Base-by-base conservation (phyloP, 257 asterid genomes). In the Ajuga chamaepitys region DNA sequence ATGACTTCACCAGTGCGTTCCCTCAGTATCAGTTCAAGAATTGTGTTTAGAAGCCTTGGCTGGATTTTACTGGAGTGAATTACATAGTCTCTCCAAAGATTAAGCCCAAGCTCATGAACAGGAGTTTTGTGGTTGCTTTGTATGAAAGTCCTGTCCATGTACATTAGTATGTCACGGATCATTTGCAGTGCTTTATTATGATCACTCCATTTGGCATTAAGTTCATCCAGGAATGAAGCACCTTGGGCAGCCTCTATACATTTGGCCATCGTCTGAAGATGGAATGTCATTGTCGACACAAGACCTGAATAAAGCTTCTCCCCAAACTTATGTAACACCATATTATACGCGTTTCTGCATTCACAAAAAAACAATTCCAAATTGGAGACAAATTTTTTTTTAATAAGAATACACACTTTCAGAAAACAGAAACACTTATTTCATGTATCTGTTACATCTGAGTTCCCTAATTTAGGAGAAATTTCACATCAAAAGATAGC, bases 241-340 rank as follows among this genome's bases (percentile, higher is more conserved):
- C 95, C 95, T 62, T 83, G 92, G 60, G 93, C 95, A 58, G 77
- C 85, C 73, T 86, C 95, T 62, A 91, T 83, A 30, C 67, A 47
- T 73, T 78, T 85, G 22, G 94, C 81, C 85, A 91, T 83, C 40
- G 80, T 77, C 74, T 86, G 89, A 42, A 91, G 95, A 78, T 86
- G 98, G 69, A 64, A 68, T 17, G 92, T 87, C 91, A 91, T 83
- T 5, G 95, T 88, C 18, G 85, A 62, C 62, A 80, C 90, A 22
- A 91, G 95, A 55, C 96, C 98, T 11, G 90, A 77, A 69, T 91
- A 91, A 18, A 91, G 87, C 77, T 79, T 86, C 83, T 91, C 98
- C 44, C 98, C 96, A 62, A 75, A 82, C 75, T 88, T 88, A 65
- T 91, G 90, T 61, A 91, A 61, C 35, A 91, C 95, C 98, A 91